Evolutionary conservation across 768 basidiomycete genomes (phyloP).

Genomic region (Cystofilobasidium bisporidii): DNA sequence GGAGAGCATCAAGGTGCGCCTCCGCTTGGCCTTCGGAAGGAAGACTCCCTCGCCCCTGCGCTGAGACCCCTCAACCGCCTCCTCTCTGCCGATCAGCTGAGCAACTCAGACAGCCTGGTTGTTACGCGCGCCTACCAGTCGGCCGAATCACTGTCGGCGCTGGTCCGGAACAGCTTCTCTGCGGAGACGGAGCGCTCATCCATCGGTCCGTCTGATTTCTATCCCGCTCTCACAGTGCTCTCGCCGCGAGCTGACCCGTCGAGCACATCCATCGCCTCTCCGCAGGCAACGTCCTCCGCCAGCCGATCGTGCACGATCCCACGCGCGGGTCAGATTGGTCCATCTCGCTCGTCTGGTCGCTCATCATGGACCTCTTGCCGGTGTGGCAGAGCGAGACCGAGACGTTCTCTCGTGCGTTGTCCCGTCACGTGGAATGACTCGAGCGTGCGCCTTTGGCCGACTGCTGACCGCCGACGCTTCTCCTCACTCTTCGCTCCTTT

Average conservation of each 20-base stretch:
- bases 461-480: slow-evolving; percentile 42
- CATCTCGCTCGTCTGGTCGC: slow-evolving; percentile 60
- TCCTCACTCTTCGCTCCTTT: slow-evolving; percentile 42
- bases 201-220: slow-evolving; percentile 47
- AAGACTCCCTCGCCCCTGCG: neutral
- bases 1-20: slow-evolving; percentile 62
- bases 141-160: slow-evolving; percentile 32
- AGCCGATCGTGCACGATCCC: slow-evolving; percentile 57
- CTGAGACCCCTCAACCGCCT: slow-evolving; percentile 3
- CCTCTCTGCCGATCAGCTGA: slow-evolving; percentile 23
- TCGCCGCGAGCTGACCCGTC: neutral
- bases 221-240: neutral
- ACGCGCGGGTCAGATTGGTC: slow-evolving; percentile 59
- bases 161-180: slow-evolving; percentile 34
- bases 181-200: slow-evolving; percentile 48
- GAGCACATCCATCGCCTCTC: slow-evolving; percentile 3
- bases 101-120: slow-evolving; percentile 30
- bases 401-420: slow-evolving; percentile 12
- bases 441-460: slow-evolving; percentile 10
- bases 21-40: too few species aligned
- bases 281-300: slow-evolving; percentile 59
- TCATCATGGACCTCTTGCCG: slow-evolving; percentile 59
- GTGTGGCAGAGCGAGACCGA: slow-evolving; percentile 43
- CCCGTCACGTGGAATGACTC: neutral
- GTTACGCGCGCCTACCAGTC: slow-evolving; percentile 59